Base-by-base conservation (phyloP, 2,329 filamentous ascomycete genomes). In the Colletotrichum magnum region DNA sequence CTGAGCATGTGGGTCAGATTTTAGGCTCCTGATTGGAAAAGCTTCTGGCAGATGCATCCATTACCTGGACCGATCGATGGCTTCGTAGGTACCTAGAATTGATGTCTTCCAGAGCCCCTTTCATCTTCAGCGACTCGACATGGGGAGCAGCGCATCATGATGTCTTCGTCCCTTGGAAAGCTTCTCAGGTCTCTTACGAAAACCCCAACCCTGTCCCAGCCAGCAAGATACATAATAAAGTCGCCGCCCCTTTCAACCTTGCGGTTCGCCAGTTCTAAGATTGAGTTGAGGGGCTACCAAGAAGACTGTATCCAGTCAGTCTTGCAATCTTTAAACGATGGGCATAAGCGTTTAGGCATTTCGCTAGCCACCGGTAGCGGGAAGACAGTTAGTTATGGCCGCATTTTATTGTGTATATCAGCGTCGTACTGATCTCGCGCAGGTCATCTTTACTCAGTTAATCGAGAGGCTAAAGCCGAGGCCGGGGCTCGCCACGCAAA, bases 371-470 rank as follows among this genome's bases (percentile, higher is more conserved):
- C 95, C 4, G 94, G 95, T 1, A 90, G 93, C 71, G 94, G 94
- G 6, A 98, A 98, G 79, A 98, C 94, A 7, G 94, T 93, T 6
- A 24, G 52, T 28, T 13, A 4, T 15, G 32, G 10, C 12, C 18
- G 10, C 41, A 43, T 43, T 36, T 10, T 3, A 10, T 10, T 7
- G 32, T 36, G 32, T 12, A 36, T 9, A 7, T 36, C 32, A 36
- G 32, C 32, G 10, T 36, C 32, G 10, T 36, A 36, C 32, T 58
- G 36, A 60, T 16, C 50, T 7, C 28, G 24, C 26, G 7, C 73
- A 94, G 92, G 91, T 99, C 77, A 95, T 99, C 74, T 99, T 99
- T 82, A 98, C 95, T 13, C 94, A 97, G 78, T 87, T 99, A 53
- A 97, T 99, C 71, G 90, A 93, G 75, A 92, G 93, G 67, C 85